These are phyloP conservation scores for Vitellaria paradoxa DNA, from an alignment of 179 eudicot species.

Conservation along the genomic window DNA sequence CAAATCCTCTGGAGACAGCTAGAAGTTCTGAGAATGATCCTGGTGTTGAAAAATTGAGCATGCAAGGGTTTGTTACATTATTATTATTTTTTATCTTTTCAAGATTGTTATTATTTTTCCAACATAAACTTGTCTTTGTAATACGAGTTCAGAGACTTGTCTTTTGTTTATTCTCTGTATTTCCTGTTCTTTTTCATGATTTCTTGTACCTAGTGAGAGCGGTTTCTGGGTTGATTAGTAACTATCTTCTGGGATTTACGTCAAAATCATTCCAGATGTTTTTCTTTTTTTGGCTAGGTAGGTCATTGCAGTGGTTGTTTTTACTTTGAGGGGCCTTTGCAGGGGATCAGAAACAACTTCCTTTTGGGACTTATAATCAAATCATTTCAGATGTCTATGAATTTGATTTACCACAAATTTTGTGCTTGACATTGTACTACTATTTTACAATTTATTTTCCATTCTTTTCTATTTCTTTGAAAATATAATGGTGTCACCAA, in stretches of 20 bases:
- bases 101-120: background rate
- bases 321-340: background rate
- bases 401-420: background rate
- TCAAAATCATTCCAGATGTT: background rate
- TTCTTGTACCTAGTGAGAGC: background rate
- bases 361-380: background rate
- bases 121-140: background rate
- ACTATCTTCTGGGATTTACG: background rate
- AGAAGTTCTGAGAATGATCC: constrained; percentile 48
- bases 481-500: background rate
- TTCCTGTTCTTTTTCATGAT: background rate
- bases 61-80: constrained; percentile 36
- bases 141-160: background rate
- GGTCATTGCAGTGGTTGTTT: background rate
- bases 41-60: constrained; percentile 51
- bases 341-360: background rate
- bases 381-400: background rate
- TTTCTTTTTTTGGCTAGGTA: background rate
- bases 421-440: background rate
- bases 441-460: background rate
- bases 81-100: background rate
- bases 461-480: background rate
- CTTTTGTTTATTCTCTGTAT: background rate
- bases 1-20: constrained; percentile 28
- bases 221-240: background rate